Base-by-base conservation (phyloP, 345 rosid genomes). In the Corymbia maculata region DNA sequence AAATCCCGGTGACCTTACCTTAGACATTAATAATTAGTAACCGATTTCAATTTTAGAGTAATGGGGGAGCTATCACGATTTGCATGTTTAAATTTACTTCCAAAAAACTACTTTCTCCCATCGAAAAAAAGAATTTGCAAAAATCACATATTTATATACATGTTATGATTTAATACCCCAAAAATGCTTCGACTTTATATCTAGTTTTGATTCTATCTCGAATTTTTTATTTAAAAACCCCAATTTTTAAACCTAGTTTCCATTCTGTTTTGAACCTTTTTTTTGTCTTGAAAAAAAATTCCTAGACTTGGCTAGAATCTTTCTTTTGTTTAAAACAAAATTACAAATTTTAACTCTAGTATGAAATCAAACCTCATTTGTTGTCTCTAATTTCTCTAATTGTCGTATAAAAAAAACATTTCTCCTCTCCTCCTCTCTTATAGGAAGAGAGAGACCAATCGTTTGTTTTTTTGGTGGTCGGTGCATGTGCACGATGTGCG, bases 81-180 rank as follows among this genome's bases (percentile, higher is more conserved):
- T 19, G 7, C 75, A n/a, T n/a, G 13, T 13, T 64, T 64, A n/a
- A 13, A 64, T 64, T 64, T 13, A 51, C 16, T 13, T 16, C 17
- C 53, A 3, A n/a, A 64, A 64, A 64, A 13, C 36, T 2, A n/a
- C 14, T 64, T 6, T n/a, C 13, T 64, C 36, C 17, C 30, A 64
- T 64, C 0, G 0, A 13, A 5, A 57, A 57, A 59, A 57, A 24
- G 5, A 24, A 59, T 0, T n/a, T 64, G 75, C 9, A 13, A 64
- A 13, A 64, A 64, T n/a, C 9, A n/a, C n/a, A n/a, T 6, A 0
- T 6, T 8, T n/a, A 6, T 36, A 26, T 26, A 24, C 11, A 1
- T 26, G 15, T 26, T 59, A 59, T 0, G 6, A 1, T 21, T 26
- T 59, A 26, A 26, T 2, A 10, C 11, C 30, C 21, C 9, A 59